Conservation (phyloP, 2,329 filamentous ascomycete genomes). For the Microcyclosporella mali region DNA sequence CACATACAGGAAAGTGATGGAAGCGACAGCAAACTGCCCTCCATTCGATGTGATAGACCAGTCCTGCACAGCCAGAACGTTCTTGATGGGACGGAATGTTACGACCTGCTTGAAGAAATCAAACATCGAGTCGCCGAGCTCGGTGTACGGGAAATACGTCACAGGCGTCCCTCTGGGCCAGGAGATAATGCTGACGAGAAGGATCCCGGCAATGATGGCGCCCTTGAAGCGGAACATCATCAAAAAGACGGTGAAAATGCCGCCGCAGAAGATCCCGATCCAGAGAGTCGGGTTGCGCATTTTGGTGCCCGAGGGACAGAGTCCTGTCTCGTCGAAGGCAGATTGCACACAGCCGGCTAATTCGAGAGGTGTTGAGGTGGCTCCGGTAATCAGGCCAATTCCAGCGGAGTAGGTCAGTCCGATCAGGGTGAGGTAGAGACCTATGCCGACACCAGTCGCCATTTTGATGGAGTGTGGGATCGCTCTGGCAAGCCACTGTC, state of each 20-base stretch:
- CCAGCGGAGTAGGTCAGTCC: constrained; percentile 74
- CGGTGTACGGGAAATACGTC: constrained; percentile 73
- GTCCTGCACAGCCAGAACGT: constrained; percentile 63
- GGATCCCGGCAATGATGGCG: constrained; percentile 75
- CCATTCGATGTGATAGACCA: constrained; percentile 66
- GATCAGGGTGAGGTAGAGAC: constrained; percentile 71
- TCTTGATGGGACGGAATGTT: constrained; percentile 70
- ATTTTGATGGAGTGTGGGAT: constrained; percentile 82
- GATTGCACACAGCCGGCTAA: constrained; percentile 66
- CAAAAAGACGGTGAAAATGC: constrained; percentile 69
- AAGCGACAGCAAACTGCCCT: constrained; percentile 71
- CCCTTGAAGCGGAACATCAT: constrained; percentile 85
- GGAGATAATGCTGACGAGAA: constrained; percentile 80
- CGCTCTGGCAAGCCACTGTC: constrained; percentile 79
- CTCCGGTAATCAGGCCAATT: constrained; percentile 70
- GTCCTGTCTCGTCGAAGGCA: constrained; percentile 42
- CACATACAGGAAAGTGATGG: constrained; percentile 85
- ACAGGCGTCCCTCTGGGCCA: constrained; percentile 73
- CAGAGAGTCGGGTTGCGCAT: constrained; percentile 82
- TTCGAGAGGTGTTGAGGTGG: constrained; percentile 61
- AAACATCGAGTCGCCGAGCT: constrained; percentile 63
- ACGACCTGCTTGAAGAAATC: constrained; percentile 86
- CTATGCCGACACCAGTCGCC: constrained; percentile 78
- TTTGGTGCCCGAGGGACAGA: constrained; percentile 60
- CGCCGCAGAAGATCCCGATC: constrained; percentile 83